phyloP scores from a whole-genome alignment of 768 basidiomycete genomes.

The Suillus discolor region DNA sequence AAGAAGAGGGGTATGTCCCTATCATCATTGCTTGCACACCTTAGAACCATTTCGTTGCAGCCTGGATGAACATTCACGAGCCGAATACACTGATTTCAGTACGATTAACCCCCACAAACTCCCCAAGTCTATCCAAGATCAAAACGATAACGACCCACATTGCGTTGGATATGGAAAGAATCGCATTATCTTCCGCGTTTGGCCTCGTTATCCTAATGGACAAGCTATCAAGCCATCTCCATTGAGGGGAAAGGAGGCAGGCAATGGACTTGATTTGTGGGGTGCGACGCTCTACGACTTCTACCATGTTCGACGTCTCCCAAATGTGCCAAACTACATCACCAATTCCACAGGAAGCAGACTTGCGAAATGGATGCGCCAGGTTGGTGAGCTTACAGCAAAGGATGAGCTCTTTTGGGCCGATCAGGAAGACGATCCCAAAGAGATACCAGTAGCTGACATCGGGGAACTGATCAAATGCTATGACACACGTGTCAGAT shows the following conservation, averaged over 20 bases:
- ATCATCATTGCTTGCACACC: neutral
- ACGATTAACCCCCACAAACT: conserved; percentile 7
- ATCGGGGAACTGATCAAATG: conserved; percentile 20
- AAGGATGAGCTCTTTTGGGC: conserved; percentile 25
- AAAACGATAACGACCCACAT: neutral
- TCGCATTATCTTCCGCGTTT: conserved; percentile 24
- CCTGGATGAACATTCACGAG: neutral
- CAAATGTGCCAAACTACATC: conserved; percentile 1
- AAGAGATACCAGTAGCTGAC: conserved; percentile 16
- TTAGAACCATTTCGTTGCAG: neutral
- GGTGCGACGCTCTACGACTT: conserved; percentile 32
- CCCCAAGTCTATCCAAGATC: conserved; percentile 6
- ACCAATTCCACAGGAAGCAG: conserved; percentile 23
- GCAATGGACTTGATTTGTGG: conserved; percentile 26
- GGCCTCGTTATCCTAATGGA: conserved; percentile 29
- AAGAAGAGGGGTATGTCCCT: neutral
- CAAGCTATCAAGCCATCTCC: neutral
- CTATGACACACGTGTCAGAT: conserved; percentile 12
- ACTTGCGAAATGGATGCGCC: conserved; percentile 15
- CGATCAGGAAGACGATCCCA: conserved; percentile 25
- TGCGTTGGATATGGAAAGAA: conserved; percentile 4
- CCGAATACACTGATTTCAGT: neutral
- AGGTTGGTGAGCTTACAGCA: conserved; percentile 19
- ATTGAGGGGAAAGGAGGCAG: conserved; percentile 20
- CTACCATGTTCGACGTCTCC: conserved; percentile 17